Evolutionary conservation across 176 grass and related monocot genomes (phyloP), one percentile per base, ranked within the genome.

Genomic region (Chloris gayana): DNA sequence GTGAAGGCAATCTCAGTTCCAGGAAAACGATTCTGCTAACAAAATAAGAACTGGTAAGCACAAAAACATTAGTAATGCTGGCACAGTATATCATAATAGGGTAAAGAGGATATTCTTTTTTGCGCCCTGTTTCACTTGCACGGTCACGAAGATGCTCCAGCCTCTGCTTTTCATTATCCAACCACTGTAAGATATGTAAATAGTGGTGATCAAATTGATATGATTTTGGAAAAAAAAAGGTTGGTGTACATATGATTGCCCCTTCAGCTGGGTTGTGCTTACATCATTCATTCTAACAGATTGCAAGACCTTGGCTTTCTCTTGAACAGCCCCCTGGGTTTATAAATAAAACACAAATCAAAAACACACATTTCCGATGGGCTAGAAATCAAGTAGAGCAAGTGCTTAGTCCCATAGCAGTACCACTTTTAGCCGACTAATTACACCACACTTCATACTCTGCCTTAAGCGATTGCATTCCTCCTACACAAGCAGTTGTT

Each of bases 81-180:
- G 83, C 66, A 34, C 30, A 58, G 70, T 37, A 76, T 58, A 80
- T 79, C 62, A 70, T 75, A 81, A n/a, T 75, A 83, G 59, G 21
- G 31, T 67, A 9, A 76, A 83, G 50, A 99, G 96, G 96, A 99
- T 99, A 99, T 99, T 99, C 88, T 64, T 99, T 99, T 93, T 89
- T 95, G 62, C 96, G 90, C 44, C 96, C 96, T 61, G 88, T 93
- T 93, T 99, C 96, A 79, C 88, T 99, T 83, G 96, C 96, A 85
- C 96, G 96, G 72, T 99, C 96, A 87, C 90, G 93, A 83, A 99
- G 86, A 91, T 99, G 87, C 81, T 82, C 87, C 32, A 99, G 79
- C 70, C 76, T 81, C 73, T 91, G 73, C 82, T 93, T 99, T 82
- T 99, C 96, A 62, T 86, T 99, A 85, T 93, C 96, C 62, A 99